These are phyloP conservation scores for Plasmodium inui DNA, from an alignment of 169 alveolate genomes.

Conservation along the genomic window DNA sequence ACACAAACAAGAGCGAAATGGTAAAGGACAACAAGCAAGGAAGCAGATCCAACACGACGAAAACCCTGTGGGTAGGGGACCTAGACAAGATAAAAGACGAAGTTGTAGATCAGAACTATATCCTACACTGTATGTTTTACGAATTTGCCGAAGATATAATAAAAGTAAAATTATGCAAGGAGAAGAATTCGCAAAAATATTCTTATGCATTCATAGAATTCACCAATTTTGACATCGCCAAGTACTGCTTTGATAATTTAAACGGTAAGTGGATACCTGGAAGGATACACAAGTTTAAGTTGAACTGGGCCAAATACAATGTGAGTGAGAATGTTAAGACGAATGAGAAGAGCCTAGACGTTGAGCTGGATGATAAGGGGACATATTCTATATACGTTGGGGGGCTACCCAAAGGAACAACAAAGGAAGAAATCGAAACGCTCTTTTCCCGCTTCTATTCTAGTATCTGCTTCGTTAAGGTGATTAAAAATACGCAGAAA, in stretches of 20 bases:
- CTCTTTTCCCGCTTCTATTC: constrained; percentile 25
- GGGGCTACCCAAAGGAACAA: constrained; percentile 52
- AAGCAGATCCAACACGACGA: constrained; percentile 20
- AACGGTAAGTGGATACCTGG: constrained; percentile 77
- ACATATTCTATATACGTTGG: constrained; percentile 75
- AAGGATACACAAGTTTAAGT: constrained; percentile 42
- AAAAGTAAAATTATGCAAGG: constrained; percentile 72
- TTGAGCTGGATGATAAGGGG: constrained; percentile 70
- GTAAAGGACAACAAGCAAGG: constrained; percentile 26
- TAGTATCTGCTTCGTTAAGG: constrained; percentile 67
- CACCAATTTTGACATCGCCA: constrained; percentile 49
- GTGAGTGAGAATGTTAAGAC: constrained; percentile 31
- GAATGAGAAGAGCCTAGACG: constrained; percentile 28
- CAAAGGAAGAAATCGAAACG: constrained; percentile 70
- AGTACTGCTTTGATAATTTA: constrained; percentile 66
- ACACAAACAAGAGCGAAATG: neutral
- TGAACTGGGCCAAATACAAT: constrained; percentile 74
- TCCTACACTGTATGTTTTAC: constrained; percentile 65
- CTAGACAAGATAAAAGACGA: constrained; percentile 66
- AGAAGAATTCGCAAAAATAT: constrained; percentile 42
- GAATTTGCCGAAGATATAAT: constrained; percentile 72
- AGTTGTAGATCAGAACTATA: constrained; percentile 67
- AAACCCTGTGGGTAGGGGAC: constrained; percentile 75
- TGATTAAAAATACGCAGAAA: constrained; percentile 55
- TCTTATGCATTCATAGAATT: constrained; percentile 73